Percentiles rank a stretch among this genome's conserved stretches.
phyloP scores from a whole-genome alignment of 352 stramenopile genomes.

The Phytophthora gonapodyides region DNA sequence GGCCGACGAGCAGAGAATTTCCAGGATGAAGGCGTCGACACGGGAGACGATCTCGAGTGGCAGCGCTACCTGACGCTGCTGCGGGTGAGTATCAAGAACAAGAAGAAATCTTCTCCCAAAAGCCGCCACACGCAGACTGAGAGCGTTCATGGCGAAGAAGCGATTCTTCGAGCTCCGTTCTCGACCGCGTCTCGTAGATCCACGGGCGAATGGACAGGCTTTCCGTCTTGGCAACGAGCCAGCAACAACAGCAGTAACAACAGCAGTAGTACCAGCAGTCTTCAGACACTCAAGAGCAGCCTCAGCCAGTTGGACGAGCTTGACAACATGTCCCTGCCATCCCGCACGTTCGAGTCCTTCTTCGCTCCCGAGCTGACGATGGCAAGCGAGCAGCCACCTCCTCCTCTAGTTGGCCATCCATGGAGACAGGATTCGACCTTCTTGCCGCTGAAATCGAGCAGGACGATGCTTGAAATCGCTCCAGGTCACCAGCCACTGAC shows the following conservation, averaged over 20 bases:
- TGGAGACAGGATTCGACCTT: constrained; percentile 31
- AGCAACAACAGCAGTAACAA: constrained; percentile 13
- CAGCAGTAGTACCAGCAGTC: constrained; percentile 17
- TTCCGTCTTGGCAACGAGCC: constrained; percentile 16
- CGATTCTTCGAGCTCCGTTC: constrained; percentile 14
- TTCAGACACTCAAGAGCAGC: constrained; percentile 22
- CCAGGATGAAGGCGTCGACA: constrained; percentile 23
- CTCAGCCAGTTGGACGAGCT: constrained; percentile 26
- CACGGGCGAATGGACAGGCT: constrained; percentile 19
- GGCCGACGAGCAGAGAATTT: neutral
- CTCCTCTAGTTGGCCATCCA: constrained; percentile 19
- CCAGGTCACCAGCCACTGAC: constrained; percentile 7
- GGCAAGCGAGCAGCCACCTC: constrained; percentile 8
- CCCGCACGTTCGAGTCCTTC: constrained; percentile 53
- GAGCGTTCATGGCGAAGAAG: constrained; percentile 9
- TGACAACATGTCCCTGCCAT: constrained; percentile 14
- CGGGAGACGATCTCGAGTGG: constrained; percentile 38
- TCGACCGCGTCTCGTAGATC: constrained; percentile 6
- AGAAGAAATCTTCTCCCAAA: constrained; percentile 28
- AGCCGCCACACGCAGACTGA: constrained; percentile 25
- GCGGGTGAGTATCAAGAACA: constrained; percentile 39
- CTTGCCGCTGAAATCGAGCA: constrained; percentile 26
- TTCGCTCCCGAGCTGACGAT: constrained; percentile 37
- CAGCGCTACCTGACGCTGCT: constrained; percentile 46
- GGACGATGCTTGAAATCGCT: constrained; percentile 11